Evolutionary conservation across 257 asterid species (phyloP), one percentile per base, ranked within the genome.

Genomic region (Plantago elongata): DNA sequence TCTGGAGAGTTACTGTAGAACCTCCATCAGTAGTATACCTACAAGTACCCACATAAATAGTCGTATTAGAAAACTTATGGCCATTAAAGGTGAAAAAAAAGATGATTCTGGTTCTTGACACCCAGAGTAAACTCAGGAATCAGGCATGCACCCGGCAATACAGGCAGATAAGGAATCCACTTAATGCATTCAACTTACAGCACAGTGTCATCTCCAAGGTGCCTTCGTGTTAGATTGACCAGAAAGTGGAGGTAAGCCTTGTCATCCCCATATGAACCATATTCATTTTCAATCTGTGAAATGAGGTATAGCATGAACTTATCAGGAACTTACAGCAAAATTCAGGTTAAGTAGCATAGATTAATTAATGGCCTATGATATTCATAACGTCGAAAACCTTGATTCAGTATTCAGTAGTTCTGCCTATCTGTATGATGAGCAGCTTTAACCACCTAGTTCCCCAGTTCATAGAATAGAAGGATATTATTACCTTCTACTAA

Each of bases 21-120:
- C 96, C 99, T 51, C 97, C 99, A 76, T 92, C 97, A 45, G 99
- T 92, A 4, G 97, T 92, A 60, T 89, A 92, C 86, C 99, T 92
- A 81, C 67, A 80, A 71, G 60, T n/a, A 44, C 66, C 72, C 64
- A 57, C 55, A 55, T 38, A 62, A 58, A 27, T 58, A 15, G 45
- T 61, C 13, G 17, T 14, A 40, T 2, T 43, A 12, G 44, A 47
- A 37, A 22, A 56, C 40, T 57, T 48, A 55, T 38, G 13, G 45
- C 43, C 50, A 16, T 16, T 37, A 15, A 62, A 46, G 58, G 45
- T 59, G 54, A 51, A 72, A 57, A 34, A 49, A 51, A 22, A 16
- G 66, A 42, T 38, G 29, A 27, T 15, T 14, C 43, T 11, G 37
- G 15, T 64, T 17, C 57, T 38, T 34, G 13, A 17, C 59, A 27